Conservation (phyloP, 108 stramenopile genomes). For the Epithemia pelagica region DNA sequence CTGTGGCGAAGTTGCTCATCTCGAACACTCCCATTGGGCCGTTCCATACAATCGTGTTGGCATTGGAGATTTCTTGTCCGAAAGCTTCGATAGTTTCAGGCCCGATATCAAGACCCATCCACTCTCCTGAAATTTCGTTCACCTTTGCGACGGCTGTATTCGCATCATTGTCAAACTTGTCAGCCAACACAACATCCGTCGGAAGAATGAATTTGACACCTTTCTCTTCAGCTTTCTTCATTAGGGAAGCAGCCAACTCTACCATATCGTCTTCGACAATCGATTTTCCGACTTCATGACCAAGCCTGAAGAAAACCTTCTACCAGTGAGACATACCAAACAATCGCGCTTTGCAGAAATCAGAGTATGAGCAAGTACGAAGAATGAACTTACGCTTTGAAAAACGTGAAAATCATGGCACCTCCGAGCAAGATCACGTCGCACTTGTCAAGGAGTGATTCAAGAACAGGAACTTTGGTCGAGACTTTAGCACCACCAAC, state of each 20-base stretch:
- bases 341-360: too few relatives aligned
- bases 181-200: slow-evolving; percentile 87
- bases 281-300: slow-evolving; percentile 82
- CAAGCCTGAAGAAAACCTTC: slow-evolving; percentile 29
- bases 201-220: slow-evolving; percentile 93
- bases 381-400: slow-evolving; percentile 66
- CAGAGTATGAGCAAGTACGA: too few relatives aligned
- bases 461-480: slow-evolving; percentile 97
- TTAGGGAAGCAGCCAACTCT: slow-evolving; percentile 76
- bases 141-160: slow-evolving; percentile 72
- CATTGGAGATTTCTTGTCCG: slow-evolving; percentile 61
- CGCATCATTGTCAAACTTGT: slow-evolving; percentile 87
- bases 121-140: slow-evolving; percentile 85
- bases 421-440: slow-evolving; percentile 94
- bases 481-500: slow-evolving; percentile 99
- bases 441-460: slow-evolving; percentile 92
- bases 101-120: slow-evolving; percentile 98
- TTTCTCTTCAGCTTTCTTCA: slow-evolving; percentile 94
- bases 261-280: slow-evolving; percentile 92
- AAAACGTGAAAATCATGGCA: slow-evolving; percentile 99
- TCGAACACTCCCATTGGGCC: slow-evolving; percentile 93
- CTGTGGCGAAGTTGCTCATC: slow-evolving; percentile 86
- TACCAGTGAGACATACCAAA: too few relatives aligned
- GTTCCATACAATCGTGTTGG: slow-evolving; percentile 55
- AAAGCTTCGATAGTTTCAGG: slow-evolving; percentile 83